Conservation (phyloP, 2,329 filamentous ascomycete genomes). For the Arthrobotrys sphaeroides region DNA sequence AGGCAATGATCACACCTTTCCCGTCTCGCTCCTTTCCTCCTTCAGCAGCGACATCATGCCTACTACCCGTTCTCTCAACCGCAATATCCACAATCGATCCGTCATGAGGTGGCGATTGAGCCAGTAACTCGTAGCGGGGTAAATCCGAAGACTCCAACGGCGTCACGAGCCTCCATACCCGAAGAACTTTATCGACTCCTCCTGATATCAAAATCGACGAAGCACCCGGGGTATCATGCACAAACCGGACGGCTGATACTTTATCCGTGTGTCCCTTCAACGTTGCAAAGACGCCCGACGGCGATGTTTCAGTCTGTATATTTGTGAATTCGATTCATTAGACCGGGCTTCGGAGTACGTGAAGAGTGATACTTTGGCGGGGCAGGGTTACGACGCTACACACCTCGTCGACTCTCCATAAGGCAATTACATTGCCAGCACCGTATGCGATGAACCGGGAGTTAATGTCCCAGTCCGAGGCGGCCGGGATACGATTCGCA, state of each 20-base stretch:
- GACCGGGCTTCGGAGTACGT: background rate
- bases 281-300: constrained; percentile 71
- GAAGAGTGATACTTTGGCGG: background rate
- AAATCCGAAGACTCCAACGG: background rate
- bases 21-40: background rate
- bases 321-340: constrained; percentile 57
- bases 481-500: constrained; percentile 87
- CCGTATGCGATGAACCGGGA: constrained; percentile 83
- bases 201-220: constrained; percentile 76
- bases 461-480: constrained; percentile 82
- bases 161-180: constrained; percentile 60
- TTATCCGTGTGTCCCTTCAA: constrained; percentile 79
- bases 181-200: constrained; percentile 78
- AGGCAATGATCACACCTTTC: constrained; percentile 64
- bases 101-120: constrained; percentile 12
- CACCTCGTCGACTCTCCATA: constrained; percentile 81
- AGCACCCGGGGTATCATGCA: constrained; percentile 66
- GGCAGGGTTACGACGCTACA: constrained; percentile 59
- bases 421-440: constrained; percentile 83
- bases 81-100: constrained; percentile 49
- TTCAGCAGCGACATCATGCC: background rate
- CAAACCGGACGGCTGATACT: constrained; percentile 85
- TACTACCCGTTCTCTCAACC: constrained; percentile 24
- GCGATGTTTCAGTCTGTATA: constrained; percentile 62
- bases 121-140: constrained; percentile 31